Evolutionary conservation across 2,329 filamentous ascomycete species (phyloP).

Genomic region (Didymella arachidicola): DNA sequence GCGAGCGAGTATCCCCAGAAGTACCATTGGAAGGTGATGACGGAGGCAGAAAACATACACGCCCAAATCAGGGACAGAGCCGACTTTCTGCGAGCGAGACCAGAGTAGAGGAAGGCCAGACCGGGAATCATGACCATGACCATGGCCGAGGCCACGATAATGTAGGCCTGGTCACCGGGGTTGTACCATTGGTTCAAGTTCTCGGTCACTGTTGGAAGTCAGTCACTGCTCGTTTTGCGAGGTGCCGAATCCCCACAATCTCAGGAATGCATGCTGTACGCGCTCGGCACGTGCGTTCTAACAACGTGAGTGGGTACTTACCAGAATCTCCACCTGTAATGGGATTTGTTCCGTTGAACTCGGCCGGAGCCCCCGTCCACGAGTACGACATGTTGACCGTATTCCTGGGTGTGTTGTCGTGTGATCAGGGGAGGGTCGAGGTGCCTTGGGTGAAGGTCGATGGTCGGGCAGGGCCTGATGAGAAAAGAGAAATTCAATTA

Average conservation of each 20-base stretch:
- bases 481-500: constrained; percentile 18
- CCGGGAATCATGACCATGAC: constrained; percentile 96
- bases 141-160: constrained; percentile 88
- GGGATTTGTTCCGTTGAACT: constrained; percentile 63
- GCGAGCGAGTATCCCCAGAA: constrained; percentile 98
- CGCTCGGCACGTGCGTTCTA: constrained; percentile 33
- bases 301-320: constrained; percentile 58
- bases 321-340: constrained; percentile 78
- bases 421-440: constrained; percentile 16
- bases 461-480: constrained; percentile 26
- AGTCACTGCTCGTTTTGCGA: constrained; percentile 11
- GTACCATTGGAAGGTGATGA: constrained; percentile 98
- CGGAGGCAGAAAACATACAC: constrained; percentile 89
- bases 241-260: background rate
- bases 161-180: constrained; percentile 91
- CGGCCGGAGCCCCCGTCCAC: constrained; percentile 55
- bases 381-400: constrained; percentile 57
- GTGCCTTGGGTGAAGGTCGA: constrained; percentile 17
- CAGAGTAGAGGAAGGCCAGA: constrained; percentile 96
- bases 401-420: constrained; percentile 21
- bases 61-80: constrained; percentile 97
- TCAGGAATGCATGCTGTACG: constrained; percentile 7
- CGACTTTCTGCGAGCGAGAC: constrained; percentile 95
- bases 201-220: constrained; percentile 66
- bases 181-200: constrained; percentile 98